phyloP scores from a whole-genome alignment of 2,329 filamentous ascomycete species.

The Fusarium sp. region DNA sequence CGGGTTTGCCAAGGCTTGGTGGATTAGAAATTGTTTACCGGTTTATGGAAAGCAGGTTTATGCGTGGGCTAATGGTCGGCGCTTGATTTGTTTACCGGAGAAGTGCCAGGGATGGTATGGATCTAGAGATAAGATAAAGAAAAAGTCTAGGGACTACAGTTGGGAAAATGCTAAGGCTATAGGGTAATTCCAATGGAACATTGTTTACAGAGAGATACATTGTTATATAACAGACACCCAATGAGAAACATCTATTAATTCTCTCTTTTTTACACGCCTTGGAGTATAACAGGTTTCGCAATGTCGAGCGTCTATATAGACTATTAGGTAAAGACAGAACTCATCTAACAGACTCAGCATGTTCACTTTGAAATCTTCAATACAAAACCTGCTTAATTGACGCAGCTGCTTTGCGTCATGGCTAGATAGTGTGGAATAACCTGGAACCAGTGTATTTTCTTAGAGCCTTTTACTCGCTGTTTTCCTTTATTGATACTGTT shows the following conservation, averaged over 20 bases:
- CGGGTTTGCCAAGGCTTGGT: constrained; percentile 21
- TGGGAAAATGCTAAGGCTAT: background rate
- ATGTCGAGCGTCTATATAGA: no score
- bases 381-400: no score
- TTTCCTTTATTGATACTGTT: background rate
- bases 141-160: no score
- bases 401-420: no score
- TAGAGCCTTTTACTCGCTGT: background rate
- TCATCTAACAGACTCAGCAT: no score
- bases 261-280: background rate
- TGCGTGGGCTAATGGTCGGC: background rate
- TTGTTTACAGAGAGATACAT: accelerated
- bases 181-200: background rate
- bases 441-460: no score
- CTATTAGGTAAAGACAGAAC: background rate
- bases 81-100: background rate
- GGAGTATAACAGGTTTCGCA: accelerated
- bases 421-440: no score
- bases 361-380: no score
- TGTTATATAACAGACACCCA: background rate
- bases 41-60: background rate
- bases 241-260: accelerated
- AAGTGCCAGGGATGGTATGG: no score
- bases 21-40: constrained; percentile 11
- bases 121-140: background rate